Percentiles rank a stretch among this genome's conserved stretches.
phyloP scores from a whole-genome alignment of 2,329 filamentous ascomycete genomes.

The Curvularia verruculosa region DNA sequence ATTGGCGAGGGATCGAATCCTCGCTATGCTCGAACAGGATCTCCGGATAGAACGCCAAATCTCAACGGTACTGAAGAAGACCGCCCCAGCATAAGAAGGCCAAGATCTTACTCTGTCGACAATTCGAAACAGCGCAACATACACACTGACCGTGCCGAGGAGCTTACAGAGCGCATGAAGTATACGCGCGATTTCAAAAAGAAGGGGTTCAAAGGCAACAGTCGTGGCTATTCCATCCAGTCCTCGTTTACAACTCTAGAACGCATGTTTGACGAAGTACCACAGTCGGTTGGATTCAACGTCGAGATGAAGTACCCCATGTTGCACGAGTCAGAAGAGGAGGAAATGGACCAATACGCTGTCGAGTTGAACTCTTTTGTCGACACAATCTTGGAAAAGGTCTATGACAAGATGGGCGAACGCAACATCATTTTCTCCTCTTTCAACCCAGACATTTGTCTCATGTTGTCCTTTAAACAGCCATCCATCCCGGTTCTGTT shows the following conservation, averaged over 20 bases:
- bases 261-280: constrained; percentile 86
- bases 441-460: constrained; percentile 96
- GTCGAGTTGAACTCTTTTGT: constrained; percentile 97
- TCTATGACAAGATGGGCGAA: constrained; percentile 81
- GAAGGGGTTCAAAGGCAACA: constrained; percentile 96
- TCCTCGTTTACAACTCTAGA: constrained; percentile 94
- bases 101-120: constrained; percentile 66
- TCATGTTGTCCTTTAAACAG: constrained; percentile 95
- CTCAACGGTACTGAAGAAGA: constrained; percentile 25
- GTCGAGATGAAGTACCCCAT: constrained; percentile 99
- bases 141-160: constrained; percentile 54
- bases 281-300: constrained; percentile 88
- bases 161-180: constrained; percentile 86
- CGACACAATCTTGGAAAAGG: constrained; percentile 86
- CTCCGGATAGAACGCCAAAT: constrained; percentile 45
- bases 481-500: constrained; percentile 95
- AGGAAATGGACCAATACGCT: constrained; percentile 95
- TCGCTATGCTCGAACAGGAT: constrained; percentile 55
- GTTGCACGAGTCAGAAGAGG: constrained; percentile 91
- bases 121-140: constrained; percentile 49
- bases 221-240: constrained; percentile 91
- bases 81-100: constrained; percentile 39
- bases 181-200: constrained; percentile 94
- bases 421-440: constrained; percentile 97
- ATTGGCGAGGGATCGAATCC: constrained; percentile 68